phyloP scores from a whole-genome alignment of 2,329 filamentous ascomycete species.

The Colletotrichum eleusines region DNA sequence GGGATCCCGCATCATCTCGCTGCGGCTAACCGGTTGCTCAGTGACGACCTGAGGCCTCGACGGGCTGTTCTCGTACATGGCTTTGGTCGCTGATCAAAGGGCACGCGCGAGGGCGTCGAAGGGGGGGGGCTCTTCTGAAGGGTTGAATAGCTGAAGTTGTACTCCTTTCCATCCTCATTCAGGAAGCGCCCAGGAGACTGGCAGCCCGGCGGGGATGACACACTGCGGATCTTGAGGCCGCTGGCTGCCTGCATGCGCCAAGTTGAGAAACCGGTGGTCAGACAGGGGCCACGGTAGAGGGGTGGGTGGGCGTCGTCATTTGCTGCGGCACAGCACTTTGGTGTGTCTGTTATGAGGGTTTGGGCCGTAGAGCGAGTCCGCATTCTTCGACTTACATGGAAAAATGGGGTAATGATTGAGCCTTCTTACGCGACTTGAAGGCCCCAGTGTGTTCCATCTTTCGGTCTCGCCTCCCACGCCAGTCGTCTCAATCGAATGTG shows the following conservation, averaged over 20 bases:
- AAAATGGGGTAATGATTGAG: not conserved
- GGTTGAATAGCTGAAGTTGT: not conserved
- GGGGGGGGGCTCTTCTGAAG: not conserved
- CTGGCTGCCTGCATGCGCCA: not conserved
- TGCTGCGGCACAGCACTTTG: constrained; percentile 2
- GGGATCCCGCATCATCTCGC: not conserved
- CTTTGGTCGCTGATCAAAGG: not conserved
- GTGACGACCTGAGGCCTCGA: not conserved
- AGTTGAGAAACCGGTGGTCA: not conserved
- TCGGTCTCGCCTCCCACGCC: not conserved
- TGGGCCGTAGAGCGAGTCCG: not conserved
- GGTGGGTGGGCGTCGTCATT: not conserved
- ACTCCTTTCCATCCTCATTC: not conserved
- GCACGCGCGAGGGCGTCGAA: too few species aligned
- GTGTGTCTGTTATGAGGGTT: not conserved
- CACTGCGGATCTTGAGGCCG: not conserved
- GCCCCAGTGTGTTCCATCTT: too few species aligned
- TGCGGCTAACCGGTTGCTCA: not conserved
- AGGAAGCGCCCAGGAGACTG: too few species aligned
- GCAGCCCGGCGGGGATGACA: not conserved
- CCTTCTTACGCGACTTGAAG: not conserved
- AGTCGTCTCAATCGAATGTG: not conserved
- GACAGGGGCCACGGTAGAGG: not conserved
- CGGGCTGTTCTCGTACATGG: not conserved
- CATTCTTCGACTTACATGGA: not conserved